Evolutionary conservation across 257 asterid genomes (phyloP).

Genomic region (Solanum habrochaites): DNA sequence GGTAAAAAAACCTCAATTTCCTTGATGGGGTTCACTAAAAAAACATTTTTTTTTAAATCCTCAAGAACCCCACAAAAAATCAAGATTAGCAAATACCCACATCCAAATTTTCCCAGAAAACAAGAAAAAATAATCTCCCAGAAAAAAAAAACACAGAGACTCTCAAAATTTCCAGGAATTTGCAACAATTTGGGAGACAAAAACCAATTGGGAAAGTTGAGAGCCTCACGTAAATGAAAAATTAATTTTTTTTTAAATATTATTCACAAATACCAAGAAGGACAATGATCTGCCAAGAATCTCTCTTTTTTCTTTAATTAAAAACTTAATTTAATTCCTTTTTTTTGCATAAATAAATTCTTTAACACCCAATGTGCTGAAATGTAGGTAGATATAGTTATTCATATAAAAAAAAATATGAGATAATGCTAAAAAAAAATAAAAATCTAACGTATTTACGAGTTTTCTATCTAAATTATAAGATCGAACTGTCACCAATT

Average conservation of each 20-base stretch:
- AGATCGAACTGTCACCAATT: not conserved
- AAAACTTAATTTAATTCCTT: not conserved
- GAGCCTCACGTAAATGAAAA: not conserved
- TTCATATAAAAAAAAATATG: not conserved
- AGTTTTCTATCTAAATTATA: not conserved
- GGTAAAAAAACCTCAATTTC: not conserved
- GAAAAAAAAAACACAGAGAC: not conserved
- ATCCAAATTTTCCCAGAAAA: conserved; percentile 25
- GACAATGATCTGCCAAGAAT: conserved; percentile 34
- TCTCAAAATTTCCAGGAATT: conserved; percentile 9
- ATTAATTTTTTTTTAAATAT: not conserved
- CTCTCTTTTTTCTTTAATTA: not conserved
- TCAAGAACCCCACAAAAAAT: not conserved
- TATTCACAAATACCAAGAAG: conserved; percentile 9
- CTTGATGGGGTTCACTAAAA: not conserved
- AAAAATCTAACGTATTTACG: no score
- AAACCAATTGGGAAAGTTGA: not conserved
- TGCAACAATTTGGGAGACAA: conserved; percentile 5
- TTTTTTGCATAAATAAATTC: not conserved
- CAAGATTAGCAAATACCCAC: not conserved
- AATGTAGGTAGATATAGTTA: conserved; percentile 1
- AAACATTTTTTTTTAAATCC: not conserved
- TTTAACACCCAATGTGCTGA: not conserved
- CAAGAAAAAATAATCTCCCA: conserved; percentile 13
- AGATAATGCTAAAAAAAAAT: not conserved